Evolutionary conservation across 441 rosid species (phyloP), one percentile per base, ranked within the genome.

Genomic region (Macaranga tanarius): DNA sequence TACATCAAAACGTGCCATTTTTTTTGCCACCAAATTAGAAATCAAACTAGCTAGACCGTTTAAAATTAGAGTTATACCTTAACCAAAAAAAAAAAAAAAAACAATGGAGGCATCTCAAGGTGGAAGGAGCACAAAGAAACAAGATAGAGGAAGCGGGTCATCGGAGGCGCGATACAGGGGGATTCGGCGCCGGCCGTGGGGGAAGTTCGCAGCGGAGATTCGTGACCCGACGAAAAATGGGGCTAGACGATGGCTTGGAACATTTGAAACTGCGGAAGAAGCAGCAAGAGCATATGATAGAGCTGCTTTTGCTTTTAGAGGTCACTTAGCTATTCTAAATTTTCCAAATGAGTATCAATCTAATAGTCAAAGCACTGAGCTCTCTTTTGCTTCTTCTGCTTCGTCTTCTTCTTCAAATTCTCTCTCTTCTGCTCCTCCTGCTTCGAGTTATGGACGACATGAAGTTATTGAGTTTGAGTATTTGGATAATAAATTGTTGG

Each of bases 191-290:
- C 81, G 97, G 51, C 90, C 95, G 0, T 92, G 95, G 97, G 97
- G 93, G 0, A 92, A 87, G 78, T 92, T 82, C 3, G 93, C 97
- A 0, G 93, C 93, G 3, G 93, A 92, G 84, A 92, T 92, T 82
- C 92, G 93, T 0, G 95, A 92, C 74, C 92, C 97, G 4, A 76
- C 88, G 0, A 86, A 84, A 78, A 89, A 86, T 17, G 97, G 97
- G 11, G 86, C 90, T 0, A 83, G 93, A 12, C 80, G 89, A 31
- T 92, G 93, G 95, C 86, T 92, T 0, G 97, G 97, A 25, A 92
- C 95, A 20, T 92, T 85, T 74, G 79, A 83, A 62, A 88, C 92
- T 0, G 93, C 88, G 1, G 95, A 88, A 65, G 93, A 88, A 28
- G 97, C 92, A 2, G 97, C 95, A 7, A 80, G 91, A 19, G 97